These are phyloP conservation scores for Incumbomyces delicatus DNA, from an alignment of 2,329 filamentous ascomycete genomes.

Conservation along the genomic window DNA sequence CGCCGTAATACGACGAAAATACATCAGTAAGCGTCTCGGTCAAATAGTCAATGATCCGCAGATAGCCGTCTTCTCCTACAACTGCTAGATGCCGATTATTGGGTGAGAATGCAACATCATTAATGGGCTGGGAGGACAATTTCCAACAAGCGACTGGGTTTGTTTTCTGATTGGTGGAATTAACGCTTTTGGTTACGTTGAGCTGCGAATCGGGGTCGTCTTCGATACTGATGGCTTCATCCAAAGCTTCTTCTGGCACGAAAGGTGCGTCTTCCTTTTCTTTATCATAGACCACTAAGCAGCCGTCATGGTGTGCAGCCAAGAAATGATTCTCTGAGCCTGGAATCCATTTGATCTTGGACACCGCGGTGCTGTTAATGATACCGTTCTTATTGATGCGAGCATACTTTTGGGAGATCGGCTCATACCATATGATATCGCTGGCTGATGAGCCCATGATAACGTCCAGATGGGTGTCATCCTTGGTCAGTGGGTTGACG, in stretches of 20 bases:
- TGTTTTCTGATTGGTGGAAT: constrained; percentile 83
- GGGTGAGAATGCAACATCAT: constrained; percentile 84
- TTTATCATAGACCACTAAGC: constrained; percentile 90
- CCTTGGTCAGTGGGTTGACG: constrained; percentile 75
- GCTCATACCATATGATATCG: constrained; percentile 98
- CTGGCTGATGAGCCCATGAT: constrained; percentile 94
- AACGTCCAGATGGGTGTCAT: constrained; percentile 70
- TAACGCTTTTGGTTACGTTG: constrained; percentile 78
- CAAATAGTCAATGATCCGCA: constrained; percentile 85
- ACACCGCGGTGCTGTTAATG: constrained; percentile 77
- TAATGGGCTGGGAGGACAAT: constrained; percentile 79
- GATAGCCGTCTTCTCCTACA: constrained; percentile 80
- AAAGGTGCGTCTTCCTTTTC: constrained; percentile 86
- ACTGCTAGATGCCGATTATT: constrained; percentile 79
- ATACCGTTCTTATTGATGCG: constrained; percentile 93
- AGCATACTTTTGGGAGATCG: constrained; percentile 89
- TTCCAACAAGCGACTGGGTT: constrained; percentile 94
- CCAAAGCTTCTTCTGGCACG: constrained; percentile 53
- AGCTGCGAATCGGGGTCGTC: constrained; percentile 39
- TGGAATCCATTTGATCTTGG: constrained; percentile 85
- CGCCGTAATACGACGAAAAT: constrained; percentile 87
- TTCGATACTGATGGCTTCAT: constrained; percentile 25
- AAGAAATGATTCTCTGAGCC: constrained; percentile 89
- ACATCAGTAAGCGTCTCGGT: constrained; percentile 80
- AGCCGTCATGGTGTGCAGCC: constrained; percentile 84